Percentiles rank a stretch among this genome's conserved stretches.
phyloP scores from a whole-genome alignment of 2,329 filamentous ascomycete species.

The Helminthosporium solani region DNA sequence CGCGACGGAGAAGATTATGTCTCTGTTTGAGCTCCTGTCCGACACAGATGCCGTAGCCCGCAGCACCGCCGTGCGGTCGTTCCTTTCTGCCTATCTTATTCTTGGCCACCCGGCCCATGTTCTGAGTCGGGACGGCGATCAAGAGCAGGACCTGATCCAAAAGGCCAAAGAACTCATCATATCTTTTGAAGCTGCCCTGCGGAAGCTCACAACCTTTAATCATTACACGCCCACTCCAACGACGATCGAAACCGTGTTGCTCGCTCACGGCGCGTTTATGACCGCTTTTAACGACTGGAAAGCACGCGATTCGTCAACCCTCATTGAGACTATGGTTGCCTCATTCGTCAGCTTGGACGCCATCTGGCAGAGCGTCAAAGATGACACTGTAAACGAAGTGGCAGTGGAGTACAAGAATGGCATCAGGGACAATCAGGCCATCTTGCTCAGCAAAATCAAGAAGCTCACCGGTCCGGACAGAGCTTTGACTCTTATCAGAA shows the following conservation, averaged over 20 bases:
- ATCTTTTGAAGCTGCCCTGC: constrained; percentile 73
- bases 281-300: constrained; percentile 84
- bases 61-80: constrained; percentile 69
- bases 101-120: constrained; percentile 77
- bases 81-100: constrained; percentile 78
- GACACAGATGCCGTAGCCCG: constrained; percentile 61
- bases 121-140: constrained; percentile 70
- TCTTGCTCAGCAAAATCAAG: constrained; percentile 77
- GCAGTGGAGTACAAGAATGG: constrained; percentile 76
- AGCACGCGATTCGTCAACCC: constrained; percentile 72
- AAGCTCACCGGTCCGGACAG: constrained; percentile 70
- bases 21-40: constrained; percentile 64
- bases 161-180: constrained; percentile 77
- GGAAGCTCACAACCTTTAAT: constrained; percentile 65
- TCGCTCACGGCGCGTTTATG: constrained; percentile 72
- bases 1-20: constrained; percentile 66
- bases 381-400: constrained; percentile 71
- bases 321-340: constrained; percentile 82
- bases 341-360: constrained; percentile 82
- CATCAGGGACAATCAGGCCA: constrained; percentile 77
- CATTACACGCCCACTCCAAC: constrained; percentile 65
- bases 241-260: constrained; percentile 62
- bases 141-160: constrained; percentile 69
- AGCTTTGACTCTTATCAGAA: constrained; percentile 71
- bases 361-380: constrained; percentile 80